Percentiles rank a stretch among this genome's conserved stretches.
Evolutionary conservation across 2,329 filamentous ascomycete species (phyloP).

Genomic region (Daldinia sp.): DNA sequence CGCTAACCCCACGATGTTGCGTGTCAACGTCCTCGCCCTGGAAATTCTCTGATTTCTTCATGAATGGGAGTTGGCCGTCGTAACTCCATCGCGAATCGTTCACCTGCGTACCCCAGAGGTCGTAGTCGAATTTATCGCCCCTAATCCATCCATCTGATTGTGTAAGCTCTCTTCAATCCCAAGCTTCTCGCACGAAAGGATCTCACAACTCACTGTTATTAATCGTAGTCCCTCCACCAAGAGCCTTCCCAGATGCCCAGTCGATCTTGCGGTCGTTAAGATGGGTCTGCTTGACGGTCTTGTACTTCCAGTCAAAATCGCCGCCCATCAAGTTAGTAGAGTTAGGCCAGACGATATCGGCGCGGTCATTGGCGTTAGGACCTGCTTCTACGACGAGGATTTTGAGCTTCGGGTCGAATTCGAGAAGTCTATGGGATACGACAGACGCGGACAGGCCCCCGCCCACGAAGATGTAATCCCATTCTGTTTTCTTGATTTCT

Average conservation of each 20-base stretch:
- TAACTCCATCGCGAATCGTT: conserved; percentile 51
- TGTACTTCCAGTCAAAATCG: conserved; percentile 45
- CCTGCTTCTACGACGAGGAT: conserved; percentile 50
- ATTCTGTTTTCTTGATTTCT: conserved; percentile 3
- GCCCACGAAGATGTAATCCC: conserved; percentile 39
- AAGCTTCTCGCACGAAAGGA: background rate
- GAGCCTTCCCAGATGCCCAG: conserved; percentile 45
- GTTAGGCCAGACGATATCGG: conserved; percentile 33
- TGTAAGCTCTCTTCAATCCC: background rate
- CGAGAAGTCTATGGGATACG: conserved; percentile 20
- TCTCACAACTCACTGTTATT: conserved; percentile 42
- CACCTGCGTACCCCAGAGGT: conserved; percentile 50
- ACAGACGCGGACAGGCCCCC: conserved; percentile 35
- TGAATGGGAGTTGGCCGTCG: conserved; percentile 52
- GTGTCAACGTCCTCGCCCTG: conserved; percentile 30
- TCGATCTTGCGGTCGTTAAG: conserved; percentile 35
- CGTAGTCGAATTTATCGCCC: conserved; percentile 51
- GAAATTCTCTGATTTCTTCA: conserved; percentile 46
- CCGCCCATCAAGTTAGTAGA: conserved; percentile 39
- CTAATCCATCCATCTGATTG: conserved; percentile 48
- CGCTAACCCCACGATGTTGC: conserved; percentile 39
- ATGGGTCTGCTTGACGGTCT: conserved; percentile 38
- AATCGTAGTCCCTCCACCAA: conserved; percentile 50
- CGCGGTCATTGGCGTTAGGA: conserved; percentile 35
- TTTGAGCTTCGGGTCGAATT: conserved; percentile 23